Evolutionary conservation across 2,329 filamentous ascomycete species (phyloP).

Genomic region (Diplocarpon rosae): DNA sequence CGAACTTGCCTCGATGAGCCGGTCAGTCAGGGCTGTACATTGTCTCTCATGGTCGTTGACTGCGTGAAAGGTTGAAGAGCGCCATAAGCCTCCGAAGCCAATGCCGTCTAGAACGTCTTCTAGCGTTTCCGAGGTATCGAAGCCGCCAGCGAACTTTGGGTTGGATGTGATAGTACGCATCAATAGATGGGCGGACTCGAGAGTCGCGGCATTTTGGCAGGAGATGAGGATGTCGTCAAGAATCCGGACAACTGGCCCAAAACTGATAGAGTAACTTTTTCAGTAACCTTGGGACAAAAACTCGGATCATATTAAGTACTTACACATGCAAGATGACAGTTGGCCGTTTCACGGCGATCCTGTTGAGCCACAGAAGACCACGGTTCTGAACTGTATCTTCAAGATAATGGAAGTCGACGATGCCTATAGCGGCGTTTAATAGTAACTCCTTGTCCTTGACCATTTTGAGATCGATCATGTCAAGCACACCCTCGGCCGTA

Average conservation of each 20-base stretch:
- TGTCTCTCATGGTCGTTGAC: constrained; percentile 25
- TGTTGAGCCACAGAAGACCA: constrained; percentile 47
- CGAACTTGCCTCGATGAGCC: constrained; percentile 15
- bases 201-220: constrained; percentile 48
- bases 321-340: constrained; percentile 48
- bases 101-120: constrained; percentile 45
- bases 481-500: constrained; percentile 30
- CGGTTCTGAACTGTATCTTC: constrained; percentile 52
- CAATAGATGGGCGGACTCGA: constrained; percentile 49
- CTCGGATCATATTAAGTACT: constrained; percentile 23
- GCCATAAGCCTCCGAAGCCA: constrained; percentile 55
- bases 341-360: constrained; percentile 43
- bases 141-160: constrained; percentile 37
- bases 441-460: constrained; percentile 52
- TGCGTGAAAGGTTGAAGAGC: constrained; percentile 27
- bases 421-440: constrained; percentile 49
- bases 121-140: constrained; percentile 38
- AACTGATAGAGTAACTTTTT: constrained; percentile 30
- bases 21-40: constrained; percentile 19
- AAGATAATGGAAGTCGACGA: constrained; percentile 55
- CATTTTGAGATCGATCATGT: constrained; percentile 33
- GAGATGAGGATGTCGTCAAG: constrained; percentile 49
- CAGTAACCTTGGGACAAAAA: background rate
- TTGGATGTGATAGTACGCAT: constrained; percentile 48
- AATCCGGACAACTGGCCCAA: constrained; percentile 43